Percentiles rank a stretch among this genome's conserved stretches.
These are phyloP conservation scores for Ogataea nitratoaversa DNA, from an alignment of 805 yeast species.

Conservation along the genomic window DNA sequence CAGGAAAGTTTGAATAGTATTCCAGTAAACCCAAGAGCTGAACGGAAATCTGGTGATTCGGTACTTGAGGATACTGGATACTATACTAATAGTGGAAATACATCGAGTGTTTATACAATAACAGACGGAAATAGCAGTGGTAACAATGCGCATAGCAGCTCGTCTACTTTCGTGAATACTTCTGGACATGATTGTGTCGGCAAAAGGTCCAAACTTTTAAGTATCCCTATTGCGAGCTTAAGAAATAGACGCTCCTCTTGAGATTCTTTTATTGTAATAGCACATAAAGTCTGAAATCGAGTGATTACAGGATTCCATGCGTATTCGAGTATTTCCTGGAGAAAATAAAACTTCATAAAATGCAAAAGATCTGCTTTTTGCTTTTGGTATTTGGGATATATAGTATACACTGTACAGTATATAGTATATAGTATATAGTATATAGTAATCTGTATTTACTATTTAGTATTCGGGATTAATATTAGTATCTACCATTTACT, in stretches of 20 bases:
- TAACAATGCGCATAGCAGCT: not conserved
- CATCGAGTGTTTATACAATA: not conserved
- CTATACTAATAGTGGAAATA: not conserved
- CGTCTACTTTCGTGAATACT: not conserved
- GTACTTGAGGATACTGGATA: not conserved
- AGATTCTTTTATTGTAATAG: too few relatives aligned
- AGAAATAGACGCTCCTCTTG: slow-evolving; percentile 12
- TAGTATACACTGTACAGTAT: too few relatives aligned
- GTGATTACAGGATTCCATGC: too few relatives aligned
- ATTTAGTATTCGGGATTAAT: too few relatives aligned
- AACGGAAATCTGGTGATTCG: not conserved
- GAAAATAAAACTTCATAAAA: too few relatives aligned
- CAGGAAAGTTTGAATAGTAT: slow-evolving; percentile 19
- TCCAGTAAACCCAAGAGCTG: not conserved
- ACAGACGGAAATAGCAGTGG: not conserved
- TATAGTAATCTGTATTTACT: too few relatives aligned
- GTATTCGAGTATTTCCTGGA: too few relatives aligned
- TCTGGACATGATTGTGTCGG: not conserved
- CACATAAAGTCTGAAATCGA: too few relatives aligned
- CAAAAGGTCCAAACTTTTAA: slow-evolving; percentile 24
- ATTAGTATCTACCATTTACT: too few relatives aligned
- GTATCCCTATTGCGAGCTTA: slow-evolving; percentile 31
- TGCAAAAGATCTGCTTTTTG: too few relatives aligned
- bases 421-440: too few relatives aligned
- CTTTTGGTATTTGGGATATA: too few relatives aligned